Base-by-base conservation (phyloP, 2,329 filamentous ascomycete genomes). In the Pseudocercospora cruenta region DNA sequence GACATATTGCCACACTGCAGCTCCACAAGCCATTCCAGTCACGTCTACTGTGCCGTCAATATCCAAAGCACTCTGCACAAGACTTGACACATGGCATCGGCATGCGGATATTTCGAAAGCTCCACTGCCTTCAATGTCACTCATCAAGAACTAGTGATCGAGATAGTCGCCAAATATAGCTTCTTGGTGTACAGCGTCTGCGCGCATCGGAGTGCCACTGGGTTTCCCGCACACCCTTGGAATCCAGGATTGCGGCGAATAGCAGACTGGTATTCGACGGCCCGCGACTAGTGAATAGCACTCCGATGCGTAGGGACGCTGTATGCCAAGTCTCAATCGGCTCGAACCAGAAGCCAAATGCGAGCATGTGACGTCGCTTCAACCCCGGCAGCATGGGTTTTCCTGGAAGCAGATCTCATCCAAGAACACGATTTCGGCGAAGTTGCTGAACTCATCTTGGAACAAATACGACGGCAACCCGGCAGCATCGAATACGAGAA, bases 341-440 rank as follows among this genome's bases (percentile, higher is more conserved):
- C 26, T 26, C 21, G n/a, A 53, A 22, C n/a, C 22, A 21, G 16
- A 53, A 54, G 19, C 3, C 7, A 54, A 22, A 24, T 28, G 21
- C 51, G 51, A 31, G 22, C 51, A 26, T 55, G 51, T 55, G 51
- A 31, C 26, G 51, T 31, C 51, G 51, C 51, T 55, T 55, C 26
- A 55, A 55, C 51, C 26, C 51, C 51, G 26, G 26, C 26, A 5
- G 4, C 16, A 55, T 19, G 22, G 22, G 16, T 31, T 9, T 55
- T 28, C 51, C 51, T 28, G 1, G 51, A 24, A 51, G 51, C 6
- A 55, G 22, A 55, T 26, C 26, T 28, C 26, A 26, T 3, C 26
- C 22, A 31, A 55, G 51, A 55, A 55, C 26, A 55, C 51, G 8
- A 55, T 14, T 54, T 16, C 49, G 49, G 49, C 49, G 49, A 54